A percentile compares a stretch with the other conserved stretches of the same genome.
phyloP scores from a whole-genome alignment of 768 basidiomycete species.

The Phylloporus arenicola region DNA sequence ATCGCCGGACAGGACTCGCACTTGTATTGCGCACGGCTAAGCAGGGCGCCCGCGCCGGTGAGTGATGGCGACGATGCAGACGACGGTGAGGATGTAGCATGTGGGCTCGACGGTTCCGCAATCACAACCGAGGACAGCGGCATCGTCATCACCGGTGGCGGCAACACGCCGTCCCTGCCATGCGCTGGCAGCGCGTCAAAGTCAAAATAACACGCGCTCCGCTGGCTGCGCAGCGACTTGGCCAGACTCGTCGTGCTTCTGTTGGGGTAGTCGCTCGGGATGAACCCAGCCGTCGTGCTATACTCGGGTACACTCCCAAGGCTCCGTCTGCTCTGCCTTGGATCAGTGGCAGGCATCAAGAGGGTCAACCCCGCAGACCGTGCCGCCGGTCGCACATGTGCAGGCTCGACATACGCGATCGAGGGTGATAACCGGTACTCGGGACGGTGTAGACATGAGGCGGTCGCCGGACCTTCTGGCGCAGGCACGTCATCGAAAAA shows the following conservation, averaged over 20 bases:
- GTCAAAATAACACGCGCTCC: constrained; percentile 21
- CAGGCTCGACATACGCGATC: constrained; percentile 15
- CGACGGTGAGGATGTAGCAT: neutral
- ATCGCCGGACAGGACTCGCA: constrained; percentile 18
- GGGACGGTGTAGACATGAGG: constrained; percentile 31
- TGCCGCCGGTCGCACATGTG: constrained; percentile 9
- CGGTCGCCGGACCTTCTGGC: constrained; percentile 42
- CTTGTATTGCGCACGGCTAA: constrained; percentile 28
- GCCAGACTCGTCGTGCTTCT: constrained; percentile 6
- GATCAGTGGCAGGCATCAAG: neutral
- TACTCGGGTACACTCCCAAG: constrained; percentile 1
- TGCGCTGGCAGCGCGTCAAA: constrained; percentile 23
- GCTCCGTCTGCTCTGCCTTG: constrained; percentile 1
- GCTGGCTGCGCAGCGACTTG: constrained; percentile 12
- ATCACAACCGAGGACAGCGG: neutral
- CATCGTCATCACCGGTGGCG: neutral
- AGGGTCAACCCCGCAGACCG: neutral
- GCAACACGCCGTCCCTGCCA: neutral
- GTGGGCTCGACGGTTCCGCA: neutral
- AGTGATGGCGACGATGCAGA: neutral
- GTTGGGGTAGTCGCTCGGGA: constrained; percentile 13
- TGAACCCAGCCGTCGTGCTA: constrained; percentile 29
- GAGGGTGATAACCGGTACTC: constrained; percentile 23
- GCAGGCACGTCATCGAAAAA: constrained; percentile 41
- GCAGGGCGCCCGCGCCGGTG: constrained; percentile 1